phyloP scores from a whole-genome alignment of 2,329 filamentous ascomycete genomes.

The Curvularia sp. region DNA sequence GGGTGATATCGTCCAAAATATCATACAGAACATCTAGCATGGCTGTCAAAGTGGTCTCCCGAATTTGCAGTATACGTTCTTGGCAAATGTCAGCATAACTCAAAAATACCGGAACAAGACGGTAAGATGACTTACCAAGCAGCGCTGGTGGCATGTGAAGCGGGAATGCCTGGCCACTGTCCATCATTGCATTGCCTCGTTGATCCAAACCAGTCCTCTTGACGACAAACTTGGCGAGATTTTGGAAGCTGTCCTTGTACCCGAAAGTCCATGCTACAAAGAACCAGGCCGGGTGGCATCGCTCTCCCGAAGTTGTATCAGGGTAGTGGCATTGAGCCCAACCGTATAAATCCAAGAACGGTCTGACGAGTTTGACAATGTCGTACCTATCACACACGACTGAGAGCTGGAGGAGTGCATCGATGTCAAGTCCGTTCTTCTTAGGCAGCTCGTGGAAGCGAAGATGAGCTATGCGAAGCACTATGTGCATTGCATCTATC shows the following conservation, averaged over 20 bases:
- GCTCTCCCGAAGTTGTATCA: slow-evolving; percentile 7
- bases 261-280: slow-evolving; percentile 28
- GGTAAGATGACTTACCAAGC: slow-evolving; percentile 7
- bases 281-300: slow-evolving; percentile 18
- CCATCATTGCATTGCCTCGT: slow-evolving; percentile 4
- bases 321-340: slow-evolving; percentile 20
- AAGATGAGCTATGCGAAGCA: slow-evolving; percentile 15
- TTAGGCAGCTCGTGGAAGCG: slow-evolving; percentile 15
- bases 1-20: slow-evolving; percentile 12
- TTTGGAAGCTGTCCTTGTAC: slow-evolving; percentile 22
- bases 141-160: slow-evolving; percentile 16
- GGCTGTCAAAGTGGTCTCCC: slow-evolving; percentile 10
- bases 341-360: slow-evolving; percentile 20
- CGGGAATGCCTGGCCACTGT: slow-evolving; percentile 7
- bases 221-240: slow-evolving; percentile 13
- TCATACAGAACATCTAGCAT: slow-evolving; percentile 13
- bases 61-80: slow-evolving; percentile 15
- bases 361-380: slow-evolving; percentile 33
- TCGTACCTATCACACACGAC: slow-evolving; percentile 45
- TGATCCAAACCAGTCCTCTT: slow-evolving; percentile 13
- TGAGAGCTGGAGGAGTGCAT: slow-evolving; percentile 33
- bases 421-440: slow-evolving; percentile 23
- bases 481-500: slow-evolving; percentile 14
- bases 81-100: slow-evolving; percentile 1
- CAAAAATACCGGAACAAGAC: neutral